Conservation (phyloP, 176 grass and related monocot species). For the maize (Zea mays) region DNA sequence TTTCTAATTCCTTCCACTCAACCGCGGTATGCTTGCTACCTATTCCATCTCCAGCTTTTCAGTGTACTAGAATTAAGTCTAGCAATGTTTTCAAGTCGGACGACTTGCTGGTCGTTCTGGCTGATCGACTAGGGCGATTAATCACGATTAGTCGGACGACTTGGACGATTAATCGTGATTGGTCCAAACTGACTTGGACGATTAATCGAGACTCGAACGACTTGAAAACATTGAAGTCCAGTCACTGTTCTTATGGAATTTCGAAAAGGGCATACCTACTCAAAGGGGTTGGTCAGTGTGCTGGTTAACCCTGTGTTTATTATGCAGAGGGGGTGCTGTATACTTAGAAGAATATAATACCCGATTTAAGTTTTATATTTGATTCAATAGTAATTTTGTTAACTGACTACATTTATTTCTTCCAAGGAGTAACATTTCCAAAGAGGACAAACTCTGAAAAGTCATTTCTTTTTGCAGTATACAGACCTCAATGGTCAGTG, state of each 20-base stretch:
- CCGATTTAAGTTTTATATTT: slow-evolving; percentile 15
- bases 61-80: slow-evolving; percentile 13
- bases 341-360: not conserved
- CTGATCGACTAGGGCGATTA: no score
- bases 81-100: no score
- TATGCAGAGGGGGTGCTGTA: not conserved
- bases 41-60: slow-evolving; percentile 7
- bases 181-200: no score
- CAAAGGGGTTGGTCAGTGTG: not conserved
- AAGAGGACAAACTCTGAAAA: not conserved
- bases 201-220: no score
- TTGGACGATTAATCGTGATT: no score
- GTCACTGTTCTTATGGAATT: slow-evolving; percentile 10
- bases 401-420: slow-evolving; percentile 6
- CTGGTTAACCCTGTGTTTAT: slow-evolving; percentile 1
- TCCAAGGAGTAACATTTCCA: not conserved
- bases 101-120: no score
- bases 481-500: not conserved
- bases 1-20: slow-evolving; percentile 62
- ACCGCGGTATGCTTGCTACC: slow-evolving; percentile 55
- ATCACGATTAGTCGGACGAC: no score
- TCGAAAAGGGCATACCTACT: not conserved
- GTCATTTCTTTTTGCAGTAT: not conserved
- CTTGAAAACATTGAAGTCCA: not conserved
- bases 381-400: not conserved